A percentile compares a stretch with the other conserved stretches of the same genome.
Conservation (phyloP, 2,329 filamentous ascomycete species). For the Neobulgaria alba region DNA sequence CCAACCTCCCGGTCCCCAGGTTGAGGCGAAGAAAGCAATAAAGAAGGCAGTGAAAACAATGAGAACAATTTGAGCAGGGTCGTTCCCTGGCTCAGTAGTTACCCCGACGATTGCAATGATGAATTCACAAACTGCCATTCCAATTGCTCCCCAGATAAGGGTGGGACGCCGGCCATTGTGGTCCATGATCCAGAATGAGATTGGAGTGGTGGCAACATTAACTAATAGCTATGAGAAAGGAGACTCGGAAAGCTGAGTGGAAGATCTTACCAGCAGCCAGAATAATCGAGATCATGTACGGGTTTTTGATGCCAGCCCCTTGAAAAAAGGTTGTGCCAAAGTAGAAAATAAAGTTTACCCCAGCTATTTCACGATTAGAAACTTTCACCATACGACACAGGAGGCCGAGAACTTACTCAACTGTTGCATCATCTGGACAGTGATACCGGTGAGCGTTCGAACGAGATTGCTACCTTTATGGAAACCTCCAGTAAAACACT, state of each 20-base stretch:
- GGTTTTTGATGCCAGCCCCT: constrained; percentile 63
- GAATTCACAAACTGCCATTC: constrained; percentile 82
- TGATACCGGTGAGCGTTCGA: constrained; percentile 60
- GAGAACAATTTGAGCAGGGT: constrained; percentile 20
- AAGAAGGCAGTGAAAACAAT: constrained; percentile 64
- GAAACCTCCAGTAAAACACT: constrained; percentile 58
- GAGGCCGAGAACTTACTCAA: constrained; percentile 30
- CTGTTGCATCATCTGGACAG: constrained; percentile 76
- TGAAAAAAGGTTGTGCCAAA: constrained; percentile 87
- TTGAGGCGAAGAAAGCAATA: constrained; percentile 79
- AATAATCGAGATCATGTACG: constrained; percentile 78
- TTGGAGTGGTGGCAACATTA: constrained; percentile 74
- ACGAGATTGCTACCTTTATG: constrained; percentile 58
- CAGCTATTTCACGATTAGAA: constrained; percentile 40
- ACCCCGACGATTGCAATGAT: constrained; percentile 58
- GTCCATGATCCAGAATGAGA: constrained; percentile 76
- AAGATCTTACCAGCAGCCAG: constrained; percentile 43
- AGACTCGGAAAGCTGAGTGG: not conserved
- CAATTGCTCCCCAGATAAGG: constrained; percentile 66
- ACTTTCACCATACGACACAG: not conserved
- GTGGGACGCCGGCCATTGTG: constrained; percentile 70
- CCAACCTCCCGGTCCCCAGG: constrained; percentile 66
- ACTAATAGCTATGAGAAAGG: constrained; percentile 34
- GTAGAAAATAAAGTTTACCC: constrained; percentile 90
- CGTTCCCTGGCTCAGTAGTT: constrained; percentile 56